Conservation (phyloP, 352 stramenopile species). For the Elongisporangium anandrum region DNA sequence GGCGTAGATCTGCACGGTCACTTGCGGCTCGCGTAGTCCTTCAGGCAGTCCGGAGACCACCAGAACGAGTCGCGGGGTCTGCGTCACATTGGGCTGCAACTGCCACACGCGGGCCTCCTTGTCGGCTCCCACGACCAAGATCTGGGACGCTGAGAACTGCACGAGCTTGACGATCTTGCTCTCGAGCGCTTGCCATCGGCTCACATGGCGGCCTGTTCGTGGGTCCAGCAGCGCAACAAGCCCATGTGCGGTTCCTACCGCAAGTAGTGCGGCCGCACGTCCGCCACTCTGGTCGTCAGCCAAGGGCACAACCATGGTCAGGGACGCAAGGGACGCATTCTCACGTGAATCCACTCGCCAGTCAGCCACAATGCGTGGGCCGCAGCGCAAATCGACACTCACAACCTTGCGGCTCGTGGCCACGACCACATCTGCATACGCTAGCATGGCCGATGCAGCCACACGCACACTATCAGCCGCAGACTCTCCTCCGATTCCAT, state of each 20-base stretch:
- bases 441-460: conserved; percentile 3
- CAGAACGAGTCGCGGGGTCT: conserved; percentile 34
- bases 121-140: conserved; percentile 60
- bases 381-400: conserved; percentile 39
- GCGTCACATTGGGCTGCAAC: conserved; percentile 24
- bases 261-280: conserved; percentile 23
- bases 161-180: conserved; percentile 37
- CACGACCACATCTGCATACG: conserved; percentile 44
- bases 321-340: conserved; percentile 12
- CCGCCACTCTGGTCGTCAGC: conserved; percentile 29
- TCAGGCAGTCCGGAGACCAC: conserved; percentile 54
- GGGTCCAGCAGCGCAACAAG: conserved; percentile 47
- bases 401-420: conserved; percentile 39
- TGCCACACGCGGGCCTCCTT: conserved; percentile 68
- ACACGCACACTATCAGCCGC: background rate
- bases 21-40: conserved; percentile 31
- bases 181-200: conserved; percentile 57
- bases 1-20: conserved; percentile 42
- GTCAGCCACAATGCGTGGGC: conserved; percentile 49
- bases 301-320: conserved; percentile 21
- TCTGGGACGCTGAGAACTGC: conserved; percentile 47
- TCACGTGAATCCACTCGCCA: conserved; percentile 50
- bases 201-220: conserved; percentile 39
- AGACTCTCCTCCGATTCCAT: background rate
- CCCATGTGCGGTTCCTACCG: conserved; percentile 33